Evolutionary conservation across 306 rosid genomes (phyloP).

Genomic region (Castanea mollissima): DNA sequence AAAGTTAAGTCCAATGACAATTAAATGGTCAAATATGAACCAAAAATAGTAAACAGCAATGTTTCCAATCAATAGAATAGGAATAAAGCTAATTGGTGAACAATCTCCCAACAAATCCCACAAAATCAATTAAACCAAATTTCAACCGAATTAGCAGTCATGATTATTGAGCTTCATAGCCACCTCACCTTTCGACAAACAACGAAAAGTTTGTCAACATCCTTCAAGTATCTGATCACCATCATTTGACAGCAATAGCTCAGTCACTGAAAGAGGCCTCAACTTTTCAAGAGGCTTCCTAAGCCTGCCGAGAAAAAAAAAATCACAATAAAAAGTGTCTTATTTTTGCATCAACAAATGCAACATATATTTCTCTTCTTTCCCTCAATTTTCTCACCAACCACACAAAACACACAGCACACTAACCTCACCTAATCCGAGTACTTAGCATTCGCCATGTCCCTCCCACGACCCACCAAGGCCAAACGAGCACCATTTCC

Average conservation of each 20-base stretch:
- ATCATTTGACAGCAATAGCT: constrained; percentile 74
- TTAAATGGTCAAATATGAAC: not conserved
- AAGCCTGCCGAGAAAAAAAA: constrained; percentile 42
- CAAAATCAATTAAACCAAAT: not conserved
- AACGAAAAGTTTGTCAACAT: constrained; percentile 72
- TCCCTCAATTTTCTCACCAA: not conserved
- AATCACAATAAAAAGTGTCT: not conserved
- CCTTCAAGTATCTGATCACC: constrained; percentile 90
- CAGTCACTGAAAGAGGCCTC: constrained; percentile 82
- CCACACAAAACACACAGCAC: not conserved
- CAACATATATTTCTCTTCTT: constrained; percentile 3
- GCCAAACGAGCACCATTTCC: constrained; percentile 70
- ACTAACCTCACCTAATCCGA: constrained; percentile 90
- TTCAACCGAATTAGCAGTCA: not conserved
- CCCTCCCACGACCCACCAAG: constrained; percentile 67
- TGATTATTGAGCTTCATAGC: not conserved
- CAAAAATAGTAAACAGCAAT: not conserved
- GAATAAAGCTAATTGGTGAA: not conserved
- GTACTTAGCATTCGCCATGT: constrained; percentile 74
- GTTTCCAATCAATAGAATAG: too few species aligned
- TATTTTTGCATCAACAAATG: not conserved
- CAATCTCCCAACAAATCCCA: not conserved
- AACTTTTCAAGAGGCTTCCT: constrained; percentile 76
- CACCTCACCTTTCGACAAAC: constrained; percentile 70
- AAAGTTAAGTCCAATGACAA: not conserved